Evolutionary conservation across 1,284 basidiomycete species (phyloP).

Genomic region (Coriolopsis trogii): DNA sequence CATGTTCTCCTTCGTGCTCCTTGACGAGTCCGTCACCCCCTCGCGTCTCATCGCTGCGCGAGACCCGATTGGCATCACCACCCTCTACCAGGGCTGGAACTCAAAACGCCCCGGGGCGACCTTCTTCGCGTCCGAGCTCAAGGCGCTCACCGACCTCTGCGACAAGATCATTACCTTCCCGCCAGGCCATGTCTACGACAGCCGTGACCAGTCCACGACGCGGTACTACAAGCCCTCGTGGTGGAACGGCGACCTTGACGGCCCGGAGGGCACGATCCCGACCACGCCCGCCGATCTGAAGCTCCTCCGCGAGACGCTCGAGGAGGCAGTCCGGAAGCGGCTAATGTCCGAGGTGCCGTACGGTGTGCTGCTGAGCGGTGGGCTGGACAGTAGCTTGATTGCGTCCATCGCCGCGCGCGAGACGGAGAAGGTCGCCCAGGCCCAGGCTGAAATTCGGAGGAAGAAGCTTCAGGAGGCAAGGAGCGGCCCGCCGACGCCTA

Average conservation of each 20-base stretch:
- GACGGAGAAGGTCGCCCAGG: slow-evolving; percentile 89
- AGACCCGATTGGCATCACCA: slow-evolving; percentile 98
- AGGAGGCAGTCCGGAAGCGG: slow-evolving; percentile 93
- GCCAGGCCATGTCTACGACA: slow-evolving; percentile 95
- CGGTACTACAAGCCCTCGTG: slow-evolving; percentile 88
- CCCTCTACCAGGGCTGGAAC: slow-evolving; percentile 95
- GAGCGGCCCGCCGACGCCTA: slow-evolving; percentile 63
- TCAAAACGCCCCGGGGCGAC: slow-evolving; percentile 84
- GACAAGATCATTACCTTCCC: slow-evolving; percentile 96
- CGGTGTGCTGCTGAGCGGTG: slow-evolving; percentile 94
- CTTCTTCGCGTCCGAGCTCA: slow-evolving; percentile 97
- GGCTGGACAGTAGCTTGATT: slow-evolving; percentile 95
- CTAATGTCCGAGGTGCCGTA: slow-evolving; percentile 99
- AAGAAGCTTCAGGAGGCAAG: slow-evolving; percentile 53
- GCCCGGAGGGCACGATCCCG: slow-evolving; percentile 58
- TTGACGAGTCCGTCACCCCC: slow-evolving; percentile 91
- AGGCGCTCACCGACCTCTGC: slow-evolving; percentile 91
- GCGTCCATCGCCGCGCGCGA: slow-evolving; percentile 97
- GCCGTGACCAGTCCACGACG: slow-evolving; percentile 71
- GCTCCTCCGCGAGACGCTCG: slow-evolving; percentile 80
- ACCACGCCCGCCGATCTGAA: slow-evolving; percentile 71
- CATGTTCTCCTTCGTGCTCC: slow-evolving; percentile 98
- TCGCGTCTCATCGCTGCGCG: slow-evolving; percentile 93
- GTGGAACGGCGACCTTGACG: slow-evolving; percentile 79
- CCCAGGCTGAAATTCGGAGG: slow-evolving; percentile 74